These are phyloP conservation scores for Wickerhamiella brachini DNA, from an alignment of 805 yeast genomes.

Conservation along the genomic window DNA sequence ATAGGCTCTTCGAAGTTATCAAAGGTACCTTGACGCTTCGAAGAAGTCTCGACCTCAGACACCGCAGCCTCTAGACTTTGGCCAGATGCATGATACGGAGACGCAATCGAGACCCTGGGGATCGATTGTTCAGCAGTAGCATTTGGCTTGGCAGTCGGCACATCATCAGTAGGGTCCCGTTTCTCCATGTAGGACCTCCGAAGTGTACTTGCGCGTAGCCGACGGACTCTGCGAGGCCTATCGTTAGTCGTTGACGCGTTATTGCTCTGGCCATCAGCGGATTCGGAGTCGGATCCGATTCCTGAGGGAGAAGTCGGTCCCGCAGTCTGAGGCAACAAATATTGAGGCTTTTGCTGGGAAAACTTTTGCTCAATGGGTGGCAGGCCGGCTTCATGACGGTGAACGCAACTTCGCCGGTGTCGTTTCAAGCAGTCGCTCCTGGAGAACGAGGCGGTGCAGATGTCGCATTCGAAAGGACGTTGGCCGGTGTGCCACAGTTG, in stretches of 20 bases:
- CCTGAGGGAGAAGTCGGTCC: not conserved
- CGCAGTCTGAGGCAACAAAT: not conserved
- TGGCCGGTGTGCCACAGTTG: slow-evolving; percentile 76
- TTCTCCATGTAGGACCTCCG: not conserved
- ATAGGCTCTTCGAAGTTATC: not conserved
- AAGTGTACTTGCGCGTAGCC: not conserved
- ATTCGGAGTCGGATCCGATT: not conserved
- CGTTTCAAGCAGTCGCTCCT: slow-evolving; percentile 16
- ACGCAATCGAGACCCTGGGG: not conserved
- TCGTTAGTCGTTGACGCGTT: no score
- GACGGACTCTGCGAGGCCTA: no score
- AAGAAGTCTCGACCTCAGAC: not conserved
- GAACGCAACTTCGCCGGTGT: slow-evolving; percentile 5
- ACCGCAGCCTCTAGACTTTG: not conserved
- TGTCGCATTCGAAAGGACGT: slow-evolving; percentile 65
- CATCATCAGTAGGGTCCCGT: not conserved
- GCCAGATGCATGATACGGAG: not conserved
- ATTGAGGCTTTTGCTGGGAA: not conserved
- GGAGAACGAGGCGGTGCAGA: slow-evolving; percentile 32
- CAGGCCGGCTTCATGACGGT: not conserved
- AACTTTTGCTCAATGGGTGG: not conserved
- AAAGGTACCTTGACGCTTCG: not conserved
- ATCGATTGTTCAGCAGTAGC: not conserved
- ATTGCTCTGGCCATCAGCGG: not conserved
- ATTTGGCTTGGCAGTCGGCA: not conserved